Base-by-base conservation (phyloP, 257 asterid genomes). In the Misopates orontium region DNA sequence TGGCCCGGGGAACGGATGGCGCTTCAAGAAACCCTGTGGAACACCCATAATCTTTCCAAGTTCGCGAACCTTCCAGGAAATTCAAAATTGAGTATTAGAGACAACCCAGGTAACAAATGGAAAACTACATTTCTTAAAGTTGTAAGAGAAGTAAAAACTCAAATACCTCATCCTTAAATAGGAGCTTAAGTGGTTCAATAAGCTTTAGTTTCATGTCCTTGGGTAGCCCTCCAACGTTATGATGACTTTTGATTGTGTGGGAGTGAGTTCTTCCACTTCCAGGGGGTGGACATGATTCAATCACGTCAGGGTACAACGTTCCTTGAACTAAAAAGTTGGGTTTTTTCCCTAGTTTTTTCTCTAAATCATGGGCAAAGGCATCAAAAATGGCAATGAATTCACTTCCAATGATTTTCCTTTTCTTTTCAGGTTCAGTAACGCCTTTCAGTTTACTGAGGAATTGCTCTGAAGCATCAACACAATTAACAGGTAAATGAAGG, bases 271-370 rank as follows among this genome's bases (percentile, higher is more conserved):
- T 83, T 70, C 95, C 96, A 71, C 91, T 94, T 71, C 99, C 99
- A 56, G 99, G 99, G 49, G 99, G 99, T 0, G 97, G 97, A 73
- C 96, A 94, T 41, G 99, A 94, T 75, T 94, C 97, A 39, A 94
- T 94, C 71, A 94, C 92, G 70, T 94, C 99, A 25, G 99, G 99
- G 63, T 94, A 94, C 79, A 94, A 72, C 10, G 99, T 94, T 74
- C 99, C 99, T 79, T 94, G 99, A 76, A 90, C 97, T 68, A 90
- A 79, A 78, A 82, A 94, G 58, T 81, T 56, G 28, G 97, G 96
- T 47, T 73, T 86, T 59, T 51, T 88, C 13, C 96, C 96, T n/a
- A 83, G 66, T 49, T 82, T 86, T 60, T 78, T 63, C 83, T 90
- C 95, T 66, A 94, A 75, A 28, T 84, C 89, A 25, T 85, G 89